Evolutionary conservation across 768 basidiomycete genomes (phyloP).

Genomic region (Boletus tylopilopsis): DNA sequence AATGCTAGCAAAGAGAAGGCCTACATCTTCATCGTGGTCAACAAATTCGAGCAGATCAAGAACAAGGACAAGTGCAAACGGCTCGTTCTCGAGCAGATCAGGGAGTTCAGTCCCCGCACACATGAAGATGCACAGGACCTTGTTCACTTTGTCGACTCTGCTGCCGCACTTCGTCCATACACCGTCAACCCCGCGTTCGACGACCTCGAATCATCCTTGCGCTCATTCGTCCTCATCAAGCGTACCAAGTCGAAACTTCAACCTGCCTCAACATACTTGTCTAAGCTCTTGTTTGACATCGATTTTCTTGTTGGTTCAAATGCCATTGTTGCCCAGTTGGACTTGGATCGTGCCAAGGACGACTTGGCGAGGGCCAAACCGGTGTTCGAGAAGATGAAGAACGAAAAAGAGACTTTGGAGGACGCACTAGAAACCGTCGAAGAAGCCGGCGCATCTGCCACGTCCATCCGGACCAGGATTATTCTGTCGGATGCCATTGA

Average conservation of each 20-base stretch:
- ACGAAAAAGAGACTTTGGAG: conserved; percentile 68
- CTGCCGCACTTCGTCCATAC: conserved; percentile 63
- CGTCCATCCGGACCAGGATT: conserved; percentile 50
- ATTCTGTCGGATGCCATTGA: conserved; percentile 69
- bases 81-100: conserved; percentile 90
- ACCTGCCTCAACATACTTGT: conserved; percentile 88
- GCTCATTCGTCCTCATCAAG: conserved; percentile 95
- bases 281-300: conserved; percentile 85
- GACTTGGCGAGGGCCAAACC: conserved; percentile 72
- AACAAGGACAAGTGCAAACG: conserved; percentile 93
- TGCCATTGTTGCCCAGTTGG: conserved; percentile 76
- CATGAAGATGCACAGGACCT: conserved; percentile 89
- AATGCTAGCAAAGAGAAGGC: conserved; percentile 96
- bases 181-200: conserved; percentile 71
- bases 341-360: conserved; percentile 65
- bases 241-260: conserved; percentile 94
- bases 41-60: conserved; percentile 93
- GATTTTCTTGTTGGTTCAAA: conserved; percentile 86
- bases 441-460: conserved; percentile 60
- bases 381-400: conserved; percentile 84
- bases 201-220: conserved; percentile 82
- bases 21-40: conserved; percentile 97
- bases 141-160: conserved; percentile 97
- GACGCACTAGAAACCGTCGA: conserved; percentile 76
- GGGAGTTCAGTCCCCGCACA: conserved; percentile 86